Evolutionary conservation across 2,329 filamentous ascomycete genomes (phyloP), one percentile per base, ranked within the genome.

Genomic region (Penicillium sp.): DNA sequence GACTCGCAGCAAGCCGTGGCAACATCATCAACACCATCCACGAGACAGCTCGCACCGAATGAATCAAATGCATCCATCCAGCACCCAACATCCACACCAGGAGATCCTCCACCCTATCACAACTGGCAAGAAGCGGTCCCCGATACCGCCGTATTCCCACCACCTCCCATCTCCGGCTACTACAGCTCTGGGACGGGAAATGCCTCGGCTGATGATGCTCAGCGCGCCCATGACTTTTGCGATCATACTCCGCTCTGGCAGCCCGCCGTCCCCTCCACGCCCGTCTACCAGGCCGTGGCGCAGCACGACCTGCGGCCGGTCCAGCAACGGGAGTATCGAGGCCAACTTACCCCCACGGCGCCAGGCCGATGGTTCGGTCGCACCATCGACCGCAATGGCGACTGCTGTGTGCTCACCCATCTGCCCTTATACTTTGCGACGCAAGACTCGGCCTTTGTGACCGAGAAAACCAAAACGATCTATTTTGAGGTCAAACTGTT

Each of bases 51-150:
- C 18, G 29, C 29, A 3, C 29, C 29, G 3, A 32, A 11, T 7
- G 29, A 3, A 32, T 11, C 29, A 32, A 7, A 7, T 32, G 3
- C 29, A 32, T 5, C 29, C 29, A 32, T 9, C 8, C 34, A 45
- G 12, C 35, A 18, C 4, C 9, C 33, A 8, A 27, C 37, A 6
- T 32, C 24, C 9, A 27, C 35, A 24, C 34, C 36, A 11, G 38
- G 40, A 4, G 40, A 65, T 25, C 78, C 79, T 11, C 79, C 79
- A 13, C 75, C 78, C 26, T 81, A 82, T 57, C 80, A 83, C 62
- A 78, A 82, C 64, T 84, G 81, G 81, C 75, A 79, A 45, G 66
- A 69, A 36, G 70, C 76, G 2, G 73, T 83, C 4, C 80, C 80
- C 5, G 81, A 84, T 57, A 82, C 73, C 12, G 64, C 78, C 4